Base-by-base conservation (phyloP, 371 early-diverging fungal genomes). In the Mitosporidium daphniae region DNA sequence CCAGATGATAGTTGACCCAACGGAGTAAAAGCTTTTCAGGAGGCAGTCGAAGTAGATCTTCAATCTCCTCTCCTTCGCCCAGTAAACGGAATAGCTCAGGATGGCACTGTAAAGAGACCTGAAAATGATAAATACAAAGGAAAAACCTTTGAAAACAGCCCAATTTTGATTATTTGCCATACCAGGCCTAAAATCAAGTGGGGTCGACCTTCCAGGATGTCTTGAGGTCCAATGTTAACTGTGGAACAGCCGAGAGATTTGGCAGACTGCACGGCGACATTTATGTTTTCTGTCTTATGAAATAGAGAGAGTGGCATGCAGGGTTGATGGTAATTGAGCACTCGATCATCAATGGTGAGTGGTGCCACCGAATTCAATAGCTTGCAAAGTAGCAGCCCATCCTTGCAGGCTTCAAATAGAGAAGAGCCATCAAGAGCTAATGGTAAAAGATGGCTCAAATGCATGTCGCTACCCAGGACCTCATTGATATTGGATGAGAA, bases 341-440 rank as follows among this genome's bases (percentile, higher is more conserved):
- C 84, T 44, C 84, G 73, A 40, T 84, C 82, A 46, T 84, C 84
- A 33, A 86, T 86, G 6, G 86, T 84, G 34, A 66, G 67, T n/a
- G 80, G 70, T 3, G 69, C 58, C 21, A 82, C 61, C 44, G 74
- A 64, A 54, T 86, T 82, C 50, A 86, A 80, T 19, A 86, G 61
- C 42, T 86, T 82, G 38, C 67, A 68, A 13, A 86, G 50, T 21
- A 86, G 45, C n/a, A 84, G 52, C 34, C 86, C 86, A 40, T 86
- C 84, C 38, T 26, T 3, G 12, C 30, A 33, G 14, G 44, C 42
- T 3, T 40, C 33, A 23, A 44, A 44, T n/a, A n/a, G n/a, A n/a
- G n/a, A n/a, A n/a, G n/a, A n/a, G n/a, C n/a, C n/a, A n/a, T n/a
- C n/a, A n/a, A n/a, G n/a, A n/a, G n/a, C n/a, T n/a, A n/a, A n/a